phyloP scores from a whole-genome alignment of 1,139 yeast species.

The Hyphopichia fennica region DNA sequence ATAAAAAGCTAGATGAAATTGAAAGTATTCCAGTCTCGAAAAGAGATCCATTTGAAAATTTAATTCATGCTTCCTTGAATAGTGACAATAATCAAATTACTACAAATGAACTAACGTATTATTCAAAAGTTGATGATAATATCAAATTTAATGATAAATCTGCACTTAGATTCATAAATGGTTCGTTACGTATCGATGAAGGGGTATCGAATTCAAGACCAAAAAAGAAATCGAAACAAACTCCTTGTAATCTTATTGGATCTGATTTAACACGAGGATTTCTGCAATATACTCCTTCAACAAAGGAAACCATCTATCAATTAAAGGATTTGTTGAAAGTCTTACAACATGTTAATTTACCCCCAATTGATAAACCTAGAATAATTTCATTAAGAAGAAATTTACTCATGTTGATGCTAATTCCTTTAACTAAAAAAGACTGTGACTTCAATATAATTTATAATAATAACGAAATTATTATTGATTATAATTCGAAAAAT shows the following conservation, averaged over 20 bases:
- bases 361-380: neutral
- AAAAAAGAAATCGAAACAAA: neutral
- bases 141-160: neutral
- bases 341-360: neutral
- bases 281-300: neutral
- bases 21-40: too few relatives aligned
- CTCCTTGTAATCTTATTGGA: neutral
- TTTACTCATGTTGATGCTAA: neutral
- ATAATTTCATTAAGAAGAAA: constrained; percentile 1
- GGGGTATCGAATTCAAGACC: neutral
- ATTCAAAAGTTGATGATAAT: neutral
- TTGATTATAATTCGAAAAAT: neutral
- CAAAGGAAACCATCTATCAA: neutral
- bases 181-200: neutral
- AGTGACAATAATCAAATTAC: too few relatives aligned
- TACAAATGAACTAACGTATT: neutral
- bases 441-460: neutral
- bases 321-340: neutral
- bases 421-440: neutral
- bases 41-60: too few relatives aligned
- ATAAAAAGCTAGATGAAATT: too few relatives aligned
- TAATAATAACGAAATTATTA: neutral
- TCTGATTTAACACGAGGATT: constrained; percentile 1
- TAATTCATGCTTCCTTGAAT: too few relatives aligned
- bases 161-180: neutral